Evolutionary conservation across 345 rosid genomes (phyloP), one percentile per base, ranked within the genome.

Genomic region (Hibiscus tridactylites): DNA sequence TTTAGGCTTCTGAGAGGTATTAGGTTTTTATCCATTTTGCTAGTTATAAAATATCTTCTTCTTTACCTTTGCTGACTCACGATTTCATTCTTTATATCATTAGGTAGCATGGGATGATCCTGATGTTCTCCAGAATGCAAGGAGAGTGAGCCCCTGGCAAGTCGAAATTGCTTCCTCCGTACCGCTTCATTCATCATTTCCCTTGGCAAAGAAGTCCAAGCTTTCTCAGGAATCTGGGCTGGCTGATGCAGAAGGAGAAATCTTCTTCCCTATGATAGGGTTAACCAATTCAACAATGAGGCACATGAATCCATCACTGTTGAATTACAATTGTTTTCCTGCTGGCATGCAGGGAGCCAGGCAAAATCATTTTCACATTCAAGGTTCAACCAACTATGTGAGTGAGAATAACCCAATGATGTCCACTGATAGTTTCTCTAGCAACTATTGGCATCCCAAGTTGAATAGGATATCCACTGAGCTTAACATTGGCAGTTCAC

Each of bases 331-430:
- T 71, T 80, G 79, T 74, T 85, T 81, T 87, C 97, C 98, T 87
- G 91, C 88, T 85, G 93, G 98, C 98, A 93, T 93, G 88, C 98
- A 93, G 98, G 98, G 98, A 93, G 97, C 97, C 98, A 91, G 98
- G 96, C 98, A 94, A 78, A 81, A 81, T 81, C 78, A 84, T 53
- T 77, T 72, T 73, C 72, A 80, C 63, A 73, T 83, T 56, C 85
- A 53, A 65, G 77, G 84, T 81, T 73, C 82, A 71, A 77, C 79
- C 74, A 81, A 81, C 80, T 81, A 74, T 71, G 60, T 74, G 15
- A 78, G 77, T 79, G 93, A 79, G 54, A 82, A 76, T 74, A 65
- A 76, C 74, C 79, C 82, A n/a, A 81, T 74, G 70, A 63, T 76
- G 49, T 78, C 56, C 62, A 62, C 54, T 37, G 83, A 79, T 72